Percentiles rank a stretch among this genome's conserved stretches.
Evolutionary conservation across 2,329 filamentous ascomycete species (phyloP).

Genomic region (Fusarium irregulare): DNA sequence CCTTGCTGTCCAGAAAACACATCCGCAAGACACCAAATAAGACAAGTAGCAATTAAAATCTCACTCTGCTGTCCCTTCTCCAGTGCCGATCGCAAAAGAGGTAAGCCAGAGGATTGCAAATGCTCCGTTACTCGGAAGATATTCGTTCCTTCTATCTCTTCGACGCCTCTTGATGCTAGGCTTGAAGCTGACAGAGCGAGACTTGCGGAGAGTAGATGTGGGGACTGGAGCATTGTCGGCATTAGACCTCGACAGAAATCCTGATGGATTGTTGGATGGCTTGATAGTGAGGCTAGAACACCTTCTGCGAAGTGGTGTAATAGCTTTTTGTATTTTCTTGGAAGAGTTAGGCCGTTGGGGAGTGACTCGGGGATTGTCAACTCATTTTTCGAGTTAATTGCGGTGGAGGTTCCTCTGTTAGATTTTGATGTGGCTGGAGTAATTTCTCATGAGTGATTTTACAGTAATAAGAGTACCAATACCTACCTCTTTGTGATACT

Average conservation of each 20-base stretch:
- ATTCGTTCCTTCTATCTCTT: slow-evolving; percentile 39
- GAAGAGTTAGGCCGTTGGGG: slow-evolving; percentile 41
- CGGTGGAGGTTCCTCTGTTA: no score
- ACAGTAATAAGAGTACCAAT: no score
- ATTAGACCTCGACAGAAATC: slow-evolving; percentile 44
- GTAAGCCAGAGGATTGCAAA: slow-evolving; percentile 41
- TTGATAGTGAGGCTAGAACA: slow-evolving; percentile 44
- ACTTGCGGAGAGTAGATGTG: slow-evolving; percentile 45
- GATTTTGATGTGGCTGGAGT: no score
- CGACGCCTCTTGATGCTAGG: slow-evolving; percentile 39
- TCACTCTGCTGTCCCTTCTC: slow-evolving; percentile 40
- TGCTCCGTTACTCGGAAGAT: slow-evolving; percentile 39
- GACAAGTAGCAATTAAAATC: slow-evolving; percentile 43
- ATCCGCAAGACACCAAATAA: slow-evolving; percentile 48
- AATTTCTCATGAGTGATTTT: no score
- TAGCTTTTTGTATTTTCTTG: slow-evolving; percentile 37
- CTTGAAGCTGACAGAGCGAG: slow-evolving; percentile 45
- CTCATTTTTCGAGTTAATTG: background rate
- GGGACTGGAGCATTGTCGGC: slow-evolving; percentile 43
- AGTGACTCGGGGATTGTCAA: slow-evolving; percentile 30
- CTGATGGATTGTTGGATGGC: slow-evolving; percentile 43
- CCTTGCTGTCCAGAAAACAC: slow-evolving; percentile 42
- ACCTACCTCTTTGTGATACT: background rate
- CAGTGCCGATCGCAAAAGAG: slow-evolving; percentile 40
- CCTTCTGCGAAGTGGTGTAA: slow-evolving; percentile 44